Conservation (phyloP, 2,329 filamentous ascomycete species). For the Aspergillus puulaauensis region DNA sequence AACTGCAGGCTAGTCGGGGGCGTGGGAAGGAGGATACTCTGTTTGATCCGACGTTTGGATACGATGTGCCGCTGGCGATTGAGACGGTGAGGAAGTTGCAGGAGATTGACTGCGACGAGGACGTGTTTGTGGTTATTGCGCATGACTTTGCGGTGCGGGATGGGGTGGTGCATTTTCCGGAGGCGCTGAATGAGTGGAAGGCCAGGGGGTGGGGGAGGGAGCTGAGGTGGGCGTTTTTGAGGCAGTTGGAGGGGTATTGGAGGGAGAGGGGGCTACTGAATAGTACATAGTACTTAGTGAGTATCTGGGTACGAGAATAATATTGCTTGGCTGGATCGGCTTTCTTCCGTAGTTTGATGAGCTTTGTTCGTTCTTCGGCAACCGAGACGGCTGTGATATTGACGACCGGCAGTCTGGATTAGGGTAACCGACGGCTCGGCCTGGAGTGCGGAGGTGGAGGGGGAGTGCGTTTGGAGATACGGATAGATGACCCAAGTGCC, state of each 20-base stretch:
- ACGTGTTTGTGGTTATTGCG: conserved; percentile 31
- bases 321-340: background rate
- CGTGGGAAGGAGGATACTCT: conserved; percentile 12
- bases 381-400: background rate
- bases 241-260: conserved; percentile 14
- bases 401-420: background rate
- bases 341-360: background rate
- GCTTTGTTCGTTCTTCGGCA: background rate
- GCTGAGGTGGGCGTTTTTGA: conserved; percentile 25
- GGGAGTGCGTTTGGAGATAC: too few species aligned
- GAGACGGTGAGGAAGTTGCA: conserved; percentile 21
- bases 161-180: conserved; percentile 28
- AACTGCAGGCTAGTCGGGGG: conserved; percentile 15
- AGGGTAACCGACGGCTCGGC: conserved; percentile 1
- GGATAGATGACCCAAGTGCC: too few species aligned
- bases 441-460: too few species aligned
- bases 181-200: conserved; percentile 29
- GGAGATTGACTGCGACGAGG: conserved; percentile 26
- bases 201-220: conserved; percentile 22
- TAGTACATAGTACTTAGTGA: too few species aligned
- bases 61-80: conserved; percentile 25
- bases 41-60: conserved; percentile 22
- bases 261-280: background rate
- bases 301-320: background rate
- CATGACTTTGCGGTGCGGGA: conserved; percentile 27